Conservation (phyloP, 179 eudicot species). For the Carnegiea gigantea region DNA sequence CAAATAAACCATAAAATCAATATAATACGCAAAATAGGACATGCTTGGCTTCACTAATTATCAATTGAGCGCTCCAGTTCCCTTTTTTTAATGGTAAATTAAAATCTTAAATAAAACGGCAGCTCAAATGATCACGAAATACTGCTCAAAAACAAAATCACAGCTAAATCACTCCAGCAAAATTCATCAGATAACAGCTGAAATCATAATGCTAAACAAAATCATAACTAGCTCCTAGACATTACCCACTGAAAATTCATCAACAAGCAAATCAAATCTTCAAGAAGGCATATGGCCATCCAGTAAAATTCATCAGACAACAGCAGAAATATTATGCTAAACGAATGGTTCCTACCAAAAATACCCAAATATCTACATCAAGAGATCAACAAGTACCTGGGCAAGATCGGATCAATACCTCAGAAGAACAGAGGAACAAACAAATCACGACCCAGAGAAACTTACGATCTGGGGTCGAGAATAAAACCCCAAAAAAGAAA, state of each 20-base stretch:
- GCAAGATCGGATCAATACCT: conserved; percentile 28
- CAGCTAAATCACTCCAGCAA: conserved; percentile 9
- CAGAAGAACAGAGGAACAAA: neutral
- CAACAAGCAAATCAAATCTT: conserved; percentile 12
- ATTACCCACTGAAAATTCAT: neutral
- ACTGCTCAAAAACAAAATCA: neutral
- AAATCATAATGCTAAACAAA: conserved; percentile 13
- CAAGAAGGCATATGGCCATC: neutral
- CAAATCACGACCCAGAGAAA: conserved; percentile 10
- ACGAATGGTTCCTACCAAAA: neutral
- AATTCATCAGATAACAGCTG: neutral
- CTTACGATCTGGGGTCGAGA: conserved; percentile 11
- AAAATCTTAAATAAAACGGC: neutral
- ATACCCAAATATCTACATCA: neutral
- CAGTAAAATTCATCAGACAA: neutral
- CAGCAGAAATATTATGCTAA: conserved; percentile 12
- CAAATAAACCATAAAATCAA: too few relatives aligned
- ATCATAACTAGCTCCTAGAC: too few relatives aligned
- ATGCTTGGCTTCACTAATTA: neutral
- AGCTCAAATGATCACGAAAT: conserved; percentile 4
- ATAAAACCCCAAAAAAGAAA: neutral
- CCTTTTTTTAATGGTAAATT: neutral
- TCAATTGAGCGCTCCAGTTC: conserved; percentile 1
- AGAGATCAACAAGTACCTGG: conserved; percentile 22
- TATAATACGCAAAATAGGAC: neutral